Conservation (phyloP, 2,329 filamentous ascomycete species). For the Cercospora canescens region DNA sequence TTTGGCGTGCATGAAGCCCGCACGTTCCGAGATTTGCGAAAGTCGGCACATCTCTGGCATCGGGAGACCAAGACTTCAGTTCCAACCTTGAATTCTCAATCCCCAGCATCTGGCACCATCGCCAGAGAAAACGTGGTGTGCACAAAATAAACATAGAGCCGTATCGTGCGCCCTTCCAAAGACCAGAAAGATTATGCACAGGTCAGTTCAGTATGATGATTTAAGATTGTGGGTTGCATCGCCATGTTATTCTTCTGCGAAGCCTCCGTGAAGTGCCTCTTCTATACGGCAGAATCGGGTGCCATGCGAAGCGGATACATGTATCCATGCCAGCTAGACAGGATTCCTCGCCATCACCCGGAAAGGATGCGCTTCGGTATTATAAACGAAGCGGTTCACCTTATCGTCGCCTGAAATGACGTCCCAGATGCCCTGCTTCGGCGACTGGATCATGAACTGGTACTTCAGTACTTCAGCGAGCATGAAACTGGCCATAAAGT, state of each 20-base stretch:
- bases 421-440: slow-evolving; percentile 60
- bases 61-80: not conserved
- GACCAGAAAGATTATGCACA: not conserved
- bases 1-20: not conserved
- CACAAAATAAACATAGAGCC: too few species aligned
- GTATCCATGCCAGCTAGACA: not conserved
- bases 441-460: slow-evolving; percentile 65
- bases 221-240: not conserved
- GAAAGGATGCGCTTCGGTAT: slow-evolving; percentile 66
- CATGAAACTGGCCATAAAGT: slow-evolving; percentile 85
- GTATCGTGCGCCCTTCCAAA: too few species aligned
- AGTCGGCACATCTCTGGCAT: not conserved
- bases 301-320: not conserved
- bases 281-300: not conserved
- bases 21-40: not conserved
- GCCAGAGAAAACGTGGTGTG: not conserved
- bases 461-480: slow-evolving; percentile 89
- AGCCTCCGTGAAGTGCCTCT: not conserved
- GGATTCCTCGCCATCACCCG: slow-evolving; percentile 37
- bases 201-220: not conserved
- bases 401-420: slow-evolving; percentile 46
- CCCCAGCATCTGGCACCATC: not conserved
- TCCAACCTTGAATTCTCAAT: not conserved
- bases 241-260: not conserved
- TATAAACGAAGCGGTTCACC: slow-evolving; percentile 60